Evolutionary conservation across 257 asterid species (phyloP), one percentile per base, ranked within the genome.

Genomic region (Verbena officinalis): DNA sequence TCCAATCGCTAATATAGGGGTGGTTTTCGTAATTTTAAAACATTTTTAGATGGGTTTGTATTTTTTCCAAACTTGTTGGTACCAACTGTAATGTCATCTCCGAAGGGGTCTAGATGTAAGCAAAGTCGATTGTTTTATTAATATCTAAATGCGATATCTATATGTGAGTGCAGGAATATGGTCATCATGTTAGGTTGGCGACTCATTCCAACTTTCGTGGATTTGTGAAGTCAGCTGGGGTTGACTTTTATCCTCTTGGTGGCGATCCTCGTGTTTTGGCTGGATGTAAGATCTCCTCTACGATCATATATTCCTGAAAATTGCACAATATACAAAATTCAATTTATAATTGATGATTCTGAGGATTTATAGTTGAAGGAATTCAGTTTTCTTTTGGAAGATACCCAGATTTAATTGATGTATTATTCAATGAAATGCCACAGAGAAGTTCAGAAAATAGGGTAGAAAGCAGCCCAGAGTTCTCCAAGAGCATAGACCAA

Each of bases 261-360:
- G 99, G 99, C 9, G 99, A 94, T 71, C 97, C 99, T 73, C 91
- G 96, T 70, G 80, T 94, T 67, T 82, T 94, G 87, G 89, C 99
- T 66, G 99, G 96, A 88, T 94, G 99, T 94, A 90, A 94, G 99
- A 73, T 84, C 77, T 77, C 76, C 77, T 86, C 67, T 51, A 73
- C 76, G 53, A 74, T 39, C 62, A 57, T 68, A 36, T 34, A 50
- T 66, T 64, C 68, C 44, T 65, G 53, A 16, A 39, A 31, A 46
- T 59, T 30, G 20, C 23, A 20, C 33, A 52, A 39, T 49, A 43
- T 46, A 14, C 66, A 23, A 21, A n/a, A n/a, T n/a, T n/a, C n/a
- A n/a, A n/a, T n/a, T n/a, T n/a, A n/a, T n/a, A n/a, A n/a, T n/a
- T n/a, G n/a, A n/a, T n/a, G n/a, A n/a, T n/a, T n/a, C n/a, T n/a